A percentile compares a stretch with the other conserved stretches of the same genome.
Evolutionary conservation across 139 green algal species (phyloP).

Genomic region (Pseudopediastrum boryanum): DNA sequence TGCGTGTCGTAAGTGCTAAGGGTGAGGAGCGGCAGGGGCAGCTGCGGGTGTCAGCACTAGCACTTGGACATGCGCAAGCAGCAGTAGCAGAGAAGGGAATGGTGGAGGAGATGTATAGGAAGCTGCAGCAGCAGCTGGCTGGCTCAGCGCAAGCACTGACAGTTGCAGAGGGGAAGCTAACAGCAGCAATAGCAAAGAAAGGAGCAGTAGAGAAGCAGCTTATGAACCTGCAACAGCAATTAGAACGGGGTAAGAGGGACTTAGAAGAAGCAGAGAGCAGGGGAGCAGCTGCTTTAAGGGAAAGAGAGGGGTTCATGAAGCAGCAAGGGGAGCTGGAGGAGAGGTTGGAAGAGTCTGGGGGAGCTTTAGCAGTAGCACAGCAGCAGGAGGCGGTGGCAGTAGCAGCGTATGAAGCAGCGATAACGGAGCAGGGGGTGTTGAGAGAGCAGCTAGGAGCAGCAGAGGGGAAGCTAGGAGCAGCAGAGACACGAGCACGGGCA

Average conservation of each 20-base stretch:
- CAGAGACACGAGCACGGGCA: no score
- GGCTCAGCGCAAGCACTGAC: background rate
- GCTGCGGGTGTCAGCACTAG: no score
- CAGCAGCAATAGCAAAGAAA: slow-evolving; percentile 12
- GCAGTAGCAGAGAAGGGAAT: slow-evolving; percentile 7
- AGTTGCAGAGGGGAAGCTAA: background rate
- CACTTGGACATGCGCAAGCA: no score
- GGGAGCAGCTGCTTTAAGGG: slow-evolving; percentile 5
- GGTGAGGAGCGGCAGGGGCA: no score
- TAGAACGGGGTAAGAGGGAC: background rate
- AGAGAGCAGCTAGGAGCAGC: no score
- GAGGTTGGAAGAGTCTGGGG: background rate
- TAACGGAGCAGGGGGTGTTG: no score
- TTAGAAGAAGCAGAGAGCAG: background rate
- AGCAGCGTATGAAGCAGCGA: background rate
- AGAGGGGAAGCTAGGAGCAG: no score
- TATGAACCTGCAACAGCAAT: slow-evolving; percentile 1
- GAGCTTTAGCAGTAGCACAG: background rate
- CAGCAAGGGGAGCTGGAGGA: background rate
- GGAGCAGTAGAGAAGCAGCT: slow-evolving; percentile 11
- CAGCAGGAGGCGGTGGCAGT: background rate
- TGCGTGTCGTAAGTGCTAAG: no score
- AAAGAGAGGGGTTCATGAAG: no score
- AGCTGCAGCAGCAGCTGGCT: background rate
- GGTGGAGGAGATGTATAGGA: background rate